A percentile compares a stretch with the other conserved stretches of the same genome.
phyloP scores from a whole-genome alignment of 2,329 filamentous ascomycete species.

The Epichloe brachyelytri region DNA sequence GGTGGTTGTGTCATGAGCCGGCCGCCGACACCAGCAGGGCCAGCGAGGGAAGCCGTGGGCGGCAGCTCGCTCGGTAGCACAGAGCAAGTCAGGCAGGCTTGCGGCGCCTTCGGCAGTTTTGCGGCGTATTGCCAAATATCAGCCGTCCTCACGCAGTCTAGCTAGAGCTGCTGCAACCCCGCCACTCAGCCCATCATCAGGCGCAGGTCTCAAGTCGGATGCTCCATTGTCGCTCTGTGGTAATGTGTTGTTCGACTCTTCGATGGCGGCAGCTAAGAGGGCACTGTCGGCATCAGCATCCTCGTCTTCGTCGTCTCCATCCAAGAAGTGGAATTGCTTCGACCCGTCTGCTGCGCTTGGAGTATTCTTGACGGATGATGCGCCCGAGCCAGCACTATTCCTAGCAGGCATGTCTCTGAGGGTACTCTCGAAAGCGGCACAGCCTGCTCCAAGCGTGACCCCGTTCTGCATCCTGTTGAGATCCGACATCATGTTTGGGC shows the following conservation, averaged over 20 bases:
- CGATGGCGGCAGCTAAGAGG: constrained; percentile 32
- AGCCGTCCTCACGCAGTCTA: constrained; percentile 34
- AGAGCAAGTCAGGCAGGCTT: not conserved
- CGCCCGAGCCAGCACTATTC: not conserved
- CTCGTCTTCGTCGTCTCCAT: constrained; percentile 31
- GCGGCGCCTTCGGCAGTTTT: constrained; percentile 4
- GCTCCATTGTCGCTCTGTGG: constrained; percentile 13
- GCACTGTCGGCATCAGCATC: constrained; percentile 31
- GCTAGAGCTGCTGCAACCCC: constrained; percentile 50
- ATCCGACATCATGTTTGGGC: constrained; percentile 3
- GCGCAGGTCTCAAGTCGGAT: constrained; percentile 6
- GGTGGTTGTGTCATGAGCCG: no score
- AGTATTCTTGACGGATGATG: constrained; percentile 1
- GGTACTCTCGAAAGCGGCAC: constrained; percentile 27
- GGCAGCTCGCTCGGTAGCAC: not conserved
- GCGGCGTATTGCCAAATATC: not conserved
- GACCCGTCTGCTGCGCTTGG: constrained; percentile 6
- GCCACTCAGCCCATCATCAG: constrained; percentile 29
- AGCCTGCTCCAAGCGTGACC: constrained; percentile 23
- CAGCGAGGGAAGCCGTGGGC: not conserved
- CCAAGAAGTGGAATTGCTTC: constrained; percentile 26
- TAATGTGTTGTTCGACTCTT: constrained; percentile 30
- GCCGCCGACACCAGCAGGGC: not conserved
- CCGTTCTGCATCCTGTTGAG: constrained; percentile 10
- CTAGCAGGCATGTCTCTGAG: constrained; percentile 25